Conservation (phyloP, 352 stramenopile species). For the Paralagenidium karlingii region DNA sequence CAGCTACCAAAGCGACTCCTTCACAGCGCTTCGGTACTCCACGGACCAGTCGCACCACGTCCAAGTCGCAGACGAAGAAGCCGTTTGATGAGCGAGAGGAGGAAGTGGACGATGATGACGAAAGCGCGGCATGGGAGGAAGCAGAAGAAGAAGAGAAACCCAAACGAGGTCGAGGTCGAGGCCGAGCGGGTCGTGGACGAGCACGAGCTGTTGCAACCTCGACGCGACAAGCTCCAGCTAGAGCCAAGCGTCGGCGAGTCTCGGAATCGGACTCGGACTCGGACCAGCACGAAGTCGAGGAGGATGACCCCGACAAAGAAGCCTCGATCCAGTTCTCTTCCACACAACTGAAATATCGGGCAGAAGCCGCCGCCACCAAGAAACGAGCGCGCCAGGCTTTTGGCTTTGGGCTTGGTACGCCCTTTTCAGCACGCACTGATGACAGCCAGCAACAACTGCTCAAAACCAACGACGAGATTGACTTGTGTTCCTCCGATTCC, state of each 20-base stretch:
- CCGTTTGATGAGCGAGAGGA: background rate
- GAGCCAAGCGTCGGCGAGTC: background rate
- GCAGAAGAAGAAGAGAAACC: no score
- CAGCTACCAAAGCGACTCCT: no score
- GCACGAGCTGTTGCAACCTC: background rate
- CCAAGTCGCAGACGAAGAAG: background rate
- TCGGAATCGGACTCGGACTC: background rate
- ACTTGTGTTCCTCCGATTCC: conserved; percentile 43
- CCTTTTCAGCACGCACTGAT: no score
- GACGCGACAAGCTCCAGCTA: background rate
- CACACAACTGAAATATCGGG: no score
- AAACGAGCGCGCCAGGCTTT: conserved; percentile 9
- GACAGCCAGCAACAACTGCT: conserved; percentile 10
- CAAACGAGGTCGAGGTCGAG: background rate
- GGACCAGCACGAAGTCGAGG: background rate
- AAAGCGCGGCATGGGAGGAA: no score
- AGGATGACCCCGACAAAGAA: conserved; percentile 4
- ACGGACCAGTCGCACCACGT: background rate
- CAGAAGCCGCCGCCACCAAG: conserved; percentile 4
- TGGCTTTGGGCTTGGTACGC: no score
- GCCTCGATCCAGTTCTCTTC: background rate
- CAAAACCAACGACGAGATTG: conserved; percentile 10
- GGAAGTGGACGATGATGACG: background rate
- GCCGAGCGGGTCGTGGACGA: background rate
- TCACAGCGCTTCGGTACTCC: no score